Base-by-base conservation (phyloP, 192 early-diverging fungal species). In the Backusella mclennaniae region DNA sequence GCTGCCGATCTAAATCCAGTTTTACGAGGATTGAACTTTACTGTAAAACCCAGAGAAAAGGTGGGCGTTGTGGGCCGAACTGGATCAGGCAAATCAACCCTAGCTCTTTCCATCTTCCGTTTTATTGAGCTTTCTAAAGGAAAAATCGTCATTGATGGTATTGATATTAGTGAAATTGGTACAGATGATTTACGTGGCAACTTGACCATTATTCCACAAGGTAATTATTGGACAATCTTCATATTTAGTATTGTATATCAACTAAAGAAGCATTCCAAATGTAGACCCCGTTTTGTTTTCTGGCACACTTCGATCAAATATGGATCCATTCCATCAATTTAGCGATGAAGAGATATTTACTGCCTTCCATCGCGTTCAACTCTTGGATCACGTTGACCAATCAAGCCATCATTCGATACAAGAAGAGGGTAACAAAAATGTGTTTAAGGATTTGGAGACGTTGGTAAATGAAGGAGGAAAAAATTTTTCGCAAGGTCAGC, bases 1-100 rank as follows among this genome's bases (percentile, higher is more conserved):
- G 88, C 92, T 1, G 87, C 89, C 35, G 91, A 90, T 19, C 66
- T 82, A 6, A 85, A 87, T 15, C 92, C 89, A 5, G 96, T 97
- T 1, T 86, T 99, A 12, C 92, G 90, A 69, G 80, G 85, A 26
- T 83, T 99, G 31, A 88, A 87, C 6, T 88, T 97, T 68, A 42
- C 41, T 1, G 90, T 96, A 42, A 79, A 84, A 0, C 83, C 90
- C 2, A 75, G 79, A 49, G 88, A 89, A 81, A 96, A 95, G 81
- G 94, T 99, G 81, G 97, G 96, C 21, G 91, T 98, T n/a, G 95
- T 97, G 9, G 96, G 96, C 9, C 74, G 96, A 35, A 95, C 96
- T 1, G 95, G 95, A 31, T 91, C 93, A 1, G 95, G 95, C 38
- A 96, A 96, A 79, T 92, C 91, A 36, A 93, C 93, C 8, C 77